Conservation (phyloP, 139 green algal genomes). For the Chlamydomonas sphaeroides region DNA sequence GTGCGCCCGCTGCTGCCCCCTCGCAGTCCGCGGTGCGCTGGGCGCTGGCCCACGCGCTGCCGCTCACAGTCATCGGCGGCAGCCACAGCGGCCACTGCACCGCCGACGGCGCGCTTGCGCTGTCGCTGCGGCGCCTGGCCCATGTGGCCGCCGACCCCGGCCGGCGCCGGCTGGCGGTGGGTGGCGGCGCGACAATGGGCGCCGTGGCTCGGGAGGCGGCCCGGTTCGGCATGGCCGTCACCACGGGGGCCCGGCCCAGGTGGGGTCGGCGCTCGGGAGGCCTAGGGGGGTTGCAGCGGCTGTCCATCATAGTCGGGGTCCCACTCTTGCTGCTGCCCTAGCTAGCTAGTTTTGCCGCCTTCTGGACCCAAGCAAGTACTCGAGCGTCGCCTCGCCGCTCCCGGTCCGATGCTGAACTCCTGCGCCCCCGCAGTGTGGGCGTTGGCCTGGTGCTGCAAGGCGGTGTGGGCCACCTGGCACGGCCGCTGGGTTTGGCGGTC, state of each 20-base stretch:
- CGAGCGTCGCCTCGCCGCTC: no score
- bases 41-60: background rate
- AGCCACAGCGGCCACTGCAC: conserved; percentile 12
- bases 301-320: no score
- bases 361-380: no score
- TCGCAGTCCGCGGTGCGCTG: background rate
- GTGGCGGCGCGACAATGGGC: background rate
- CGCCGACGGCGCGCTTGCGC: background rate
- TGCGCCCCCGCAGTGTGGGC: background rate
- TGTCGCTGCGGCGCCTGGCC: background rate
- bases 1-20: no score
- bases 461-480: conserved; percentile 2
- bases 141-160: background rate
- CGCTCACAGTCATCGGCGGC: background rate
- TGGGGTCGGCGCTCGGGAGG: no score
- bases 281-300: no score
- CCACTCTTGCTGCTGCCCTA: no score
- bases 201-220: background rate
- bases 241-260: background rate
- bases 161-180: background rate
- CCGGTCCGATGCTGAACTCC: no score
- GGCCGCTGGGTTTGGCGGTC: background rate
- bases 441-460: background rate
- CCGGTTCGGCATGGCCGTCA: background rate
- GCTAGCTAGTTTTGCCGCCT: no score